Evolutionary conservation across 768 basidiomycete species (phyloP).

Genomic region (Infundibulicybe gibba): DNA sequence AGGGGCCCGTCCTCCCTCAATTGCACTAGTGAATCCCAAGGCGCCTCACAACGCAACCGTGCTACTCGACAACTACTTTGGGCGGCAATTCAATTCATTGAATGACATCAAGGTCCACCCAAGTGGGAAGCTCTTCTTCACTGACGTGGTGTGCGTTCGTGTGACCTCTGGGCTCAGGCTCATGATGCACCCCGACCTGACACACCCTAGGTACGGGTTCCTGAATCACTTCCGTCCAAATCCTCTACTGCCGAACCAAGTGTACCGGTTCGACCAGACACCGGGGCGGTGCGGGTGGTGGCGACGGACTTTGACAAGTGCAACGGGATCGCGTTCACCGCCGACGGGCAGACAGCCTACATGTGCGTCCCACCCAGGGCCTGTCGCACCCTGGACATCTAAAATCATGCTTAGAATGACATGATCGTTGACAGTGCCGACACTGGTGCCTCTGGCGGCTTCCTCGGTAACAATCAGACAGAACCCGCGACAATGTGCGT

Average conservation of each 20-base stretch:
- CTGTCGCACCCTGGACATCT: not conserved
- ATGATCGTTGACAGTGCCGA: constrained; percentile 36
- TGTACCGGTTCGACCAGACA: constrained; percentile 72
- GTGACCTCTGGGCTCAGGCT: not conserved
- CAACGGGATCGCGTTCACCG: constrained; percentile 75
- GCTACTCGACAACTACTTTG: constrained; percentile 75
- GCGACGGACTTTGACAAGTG: constrained; percentile 72
- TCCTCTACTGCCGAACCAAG: constrained; percentile 68
- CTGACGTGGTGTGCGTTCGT: constrained; percentile 56
- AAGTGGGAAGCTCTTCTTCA: constrained; percentile 70
- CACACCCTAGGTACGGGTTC: constrained; percentile 51
- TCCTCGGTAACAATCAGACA: constrained; percentile 49
- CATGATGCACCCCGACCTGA: not conserved
- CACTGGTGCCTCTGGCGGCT: constrained; percentile 43
- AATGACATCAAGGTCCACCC: constrained; percentile 79
- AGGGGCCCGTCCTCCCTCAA: constrained; percentile 54
- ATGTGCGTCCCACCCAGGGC: constrained; percentile 32
- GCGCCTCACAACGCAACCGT: constrained; percentile 66
- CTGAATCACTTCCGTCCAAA: constrained; percentile 61
- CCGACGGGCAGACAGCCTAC: constrained; percentile 62
- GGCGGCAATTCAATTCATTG: constrained; percentile 78
- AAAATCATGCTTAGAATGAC: not conserved
- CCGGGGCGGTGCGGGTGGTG: constrained; percentile 62
- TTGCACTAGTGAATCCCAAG: constrained; percentile 62
- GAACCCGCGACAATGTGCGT: constrained; percentile 65